A percentile compares a stretch with the other conserved stretches of the same genome.
phyloP scores from a whole-genome alignment of 306 rosid species.

The Vigna nakashimae region DNA sequence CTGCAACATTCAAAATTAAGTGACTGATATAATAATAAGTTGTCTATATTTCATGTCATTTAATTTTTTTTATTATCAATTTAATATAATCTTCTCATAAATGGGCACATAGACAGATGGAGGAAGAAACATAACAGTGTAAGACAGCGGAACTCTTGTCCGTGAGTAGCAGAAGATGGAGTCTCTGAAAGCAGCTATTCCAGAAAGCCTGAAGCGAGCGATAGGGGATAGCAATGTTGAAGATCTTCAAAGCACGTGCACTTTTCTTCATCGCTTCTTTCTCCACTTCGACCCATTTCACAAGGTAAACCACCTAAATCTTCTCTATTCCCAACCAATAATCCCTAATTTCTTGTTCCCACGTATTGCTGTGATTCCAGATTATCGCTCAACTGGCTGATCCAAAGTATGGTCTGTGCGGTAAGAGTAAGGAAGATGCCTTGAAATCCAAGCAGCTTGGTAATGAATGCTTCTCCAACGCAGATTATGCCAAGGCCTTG shows the following conservation, averaged over 20 bases:
- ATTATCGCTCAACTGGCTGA: conserved; percentile 63
- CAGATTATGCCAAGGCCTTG: conserved; percentile 65
- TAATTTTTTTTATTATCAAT: no score
- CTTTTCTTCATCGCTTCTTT: conserved; percentile 64
- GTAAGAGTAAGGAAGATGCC: conserved; percentile 71
- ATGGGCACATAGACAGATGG: no score
- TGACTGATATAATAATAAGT: no score
- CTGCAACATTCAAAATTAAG: no score
- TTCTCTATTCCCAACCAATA: conserved; percentile 2
- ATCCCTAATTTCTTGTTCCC: conserved; percentile 33
- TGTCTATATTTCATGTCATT: no score
- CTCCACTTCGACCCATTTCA: conserved; percentile 69
- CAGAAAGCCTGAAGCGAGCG: conserved; percentile 59
- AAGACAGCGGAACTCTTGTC: no score
- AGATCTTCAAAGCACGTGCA: conserved; percentile 60
- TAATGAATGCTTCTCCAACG: conserved; percentile 59
- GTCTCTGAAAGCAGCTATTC: conserved; percentile 69
- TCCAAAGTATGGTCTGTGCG: conserved; percentile 65
- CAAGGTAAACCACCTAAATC: conserved; percentile 45
- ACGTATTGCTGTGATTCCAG: conserved; percentile 43
- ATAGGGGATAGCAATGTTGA: conserved; percentile 52
- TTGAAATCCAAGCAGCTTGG: conserved; percentile 73
- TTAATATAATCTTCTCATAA: no score
- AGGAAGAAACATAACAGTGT: no score
- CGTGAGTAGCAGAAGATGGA: conserved; percentile 58